These are phyloP conservation scores for Ehretia macrophylla DNA, from an alignment of 257 asterid species.

Conservation along the genomic window DNA sequence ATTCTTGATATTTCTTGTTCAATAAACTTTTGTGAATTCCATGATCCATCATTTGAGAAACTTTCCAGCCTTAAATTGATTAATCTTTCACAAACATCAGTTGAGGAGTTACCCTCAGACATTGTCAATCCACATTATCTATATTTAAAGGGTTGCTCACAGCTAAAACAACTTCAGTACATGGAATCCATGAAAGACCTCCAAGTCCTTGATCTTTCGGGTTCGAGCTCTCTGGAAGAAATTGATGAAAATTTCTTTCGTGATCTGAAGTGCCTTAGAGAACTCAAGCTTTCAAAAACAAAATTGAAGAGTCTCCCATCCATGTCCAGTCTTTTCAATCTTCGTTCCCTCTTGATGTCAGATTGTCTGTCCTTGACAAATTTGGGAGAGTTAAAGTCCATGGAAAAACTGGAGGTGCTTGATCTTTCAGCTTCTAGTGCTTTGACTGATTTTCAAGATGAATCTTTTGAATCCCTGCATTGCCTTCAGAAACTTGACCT, in stretches of 20 bases:
- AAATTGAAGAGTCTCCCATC: conserved; percentile 12
- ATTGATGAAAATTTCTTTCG: conserved; percentile 16
- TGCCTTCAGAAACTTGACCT: too few relatives aligned
- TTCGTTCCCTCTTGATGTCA: too few relatives aligned
- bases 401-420: too few relatives aligned
- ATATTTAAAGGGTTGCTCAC: conserved; percentile 11
- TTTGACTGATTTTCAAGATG: too few relatives aligned
- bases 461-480: too few relatives aligned
- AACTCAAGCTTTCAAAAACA: conserved; percentile 32
- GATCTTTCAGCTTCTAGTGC: too few relatives aligned
- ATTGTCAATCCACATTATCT: conserved; percentile 21
- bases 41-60: too few relatives aligned
- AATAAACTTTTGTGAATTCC: too few relatives aligned
- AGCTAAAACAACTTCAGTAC: conserved; percentile 22
- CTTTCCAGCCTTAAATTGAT: too few relatives aligned
- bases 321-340: conserved; percentile 15
- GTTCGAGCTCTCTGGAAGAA: conserved; percentile 14
- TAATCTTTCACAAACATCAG: conserved; percentile 25
- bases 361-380: too few relatives aligned
- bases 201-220: conserved; percentile 33
- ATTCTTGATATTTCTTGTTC: too few relatives aligned
- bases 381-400: too few relatives aligned
- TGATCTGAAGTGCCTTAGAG: conserved; percentile 6
- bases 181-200: conserved; percentile 7
- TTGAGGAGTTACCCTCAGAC: conserved; percentile 22